phyloP scores from a whole-genome alignment of 495 filamentous ascomycete species.

The Bryoglossum gracile region DNA sequence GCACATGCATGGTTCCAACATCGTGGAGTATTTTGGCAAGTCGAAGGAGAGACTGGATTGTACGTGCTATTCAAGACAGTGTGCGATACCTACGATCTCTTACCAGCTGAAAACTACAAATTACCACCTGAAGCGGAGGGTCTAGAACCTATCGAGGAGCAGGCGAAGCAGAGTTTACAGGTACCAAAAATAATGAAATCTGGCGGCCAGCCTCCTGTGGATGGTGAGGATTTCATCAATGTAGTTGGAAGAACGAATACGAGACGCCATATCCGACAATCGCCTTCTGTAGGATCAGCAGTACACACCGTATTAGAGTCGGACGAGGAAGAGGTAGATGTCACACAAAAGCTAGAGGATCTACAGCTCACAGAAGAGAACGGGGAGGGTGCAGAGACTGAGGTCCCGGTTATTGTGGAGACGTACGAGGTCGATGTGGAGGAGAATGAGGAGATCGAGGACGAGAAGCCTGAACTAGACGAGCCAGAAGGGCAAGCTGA shows the following conservation, averaged over 20 bases:
- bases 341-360: conserved; percentile 26
- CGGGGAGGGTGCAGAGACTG: conserved; percentile 28
- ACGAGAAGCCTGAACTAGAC: neutral
- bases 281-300: conserved; percentile 65
- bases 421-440: conserved; percentile 18
- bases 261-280: conserved; percentile 62
- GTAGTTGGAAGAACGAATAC: conserved; percentile 52
- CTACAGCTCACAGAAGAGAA: conserved; percentile 21
- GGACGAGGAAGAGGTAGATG: conserved; percentile 52
- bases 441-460: conserved; percentile 10
- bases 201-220: neutral
- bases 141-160: conserved; percentile 37
- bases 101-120: conserved; percentile 91
- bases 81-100: conserved; percentile 80
- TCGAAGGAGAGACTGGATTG: conserved; percentile 79
- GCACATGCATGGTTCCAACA: conserved; percentile 99
- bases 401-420: conserved; percentile 25
- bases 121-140: conserved; percentile 91
- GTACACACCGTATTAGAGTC: conserved; percentile 66
- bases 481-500: conserved; percentile 4
- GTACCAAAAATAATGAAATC: conserved; percentile 29
- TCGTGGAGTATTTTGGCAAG: conserved; percentile 86
- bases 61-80: conserved; percentile 97
- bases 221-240: conserved; percentile 36
- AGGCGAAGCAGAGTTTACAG: conserved; percentile 14